Evolutionary conservation across 768 basidiomycete species (phyloP).

Genomic region (Suillus hirtellus): DNA sequence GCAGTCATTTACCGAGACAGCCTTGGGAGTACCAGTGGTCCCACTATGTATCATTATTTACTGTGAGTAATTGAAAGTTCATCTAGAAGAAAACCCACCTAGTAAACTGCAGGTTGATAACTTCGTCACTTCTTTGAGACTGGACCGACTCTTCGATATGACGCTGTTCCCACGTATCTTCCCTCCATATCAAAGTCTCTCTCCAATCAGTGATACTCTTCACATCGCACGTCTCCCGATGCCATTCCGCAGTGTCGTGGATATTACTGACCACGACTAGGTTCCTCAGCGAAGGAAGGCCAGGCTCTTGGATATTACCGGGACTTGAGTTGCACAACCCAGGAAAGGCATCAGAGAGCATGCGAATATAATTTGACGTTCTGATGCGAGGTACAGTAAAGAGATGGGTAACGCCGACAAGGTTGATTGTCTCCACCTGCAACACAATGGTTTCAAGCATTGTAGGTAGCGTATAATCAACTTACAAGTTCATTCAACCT

Average conservation of each 20-base stretch:
- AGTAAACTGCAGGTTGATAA: constrained; percentile 85
- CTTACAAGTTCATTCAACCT: constrained; percentile 67
- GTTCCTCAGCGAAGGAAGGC: constrained; percentile 61
- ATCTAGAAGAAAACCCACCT: constrained; percentile 46
- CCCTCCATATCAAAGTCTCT: constrained; percentile 70
- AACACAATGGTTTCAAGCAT: constrained; percentile 9
- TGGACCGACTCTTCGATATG: constrained; percentile 43
- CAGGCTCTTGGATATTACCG: constrained; percentile 57
- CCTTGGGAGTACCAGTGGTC: constrained; percentile 81
- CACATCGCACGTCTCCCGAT: constrained; percentile 40
- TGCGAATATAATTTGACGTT: constrained; percentile 59
- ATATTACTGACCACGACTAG: constrained; percentile 69
- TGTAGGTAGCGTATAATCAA: constrained; percentile 8
- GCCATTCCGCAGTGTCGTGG: constrained; percentile 39
- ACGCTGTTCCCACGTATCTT: constrained; percentile 45
- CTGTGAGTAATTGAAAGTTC: constrained; percentile 1
- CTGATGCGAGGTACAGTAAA: constrained; percentile 73
- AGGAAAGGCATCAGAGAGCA: constrained; percentile 59
- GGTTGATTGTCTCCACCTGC: constrained; percentile 61
- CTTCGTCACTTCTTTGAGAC: constrained; percentile 58
- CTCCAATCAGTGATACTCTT: constrained; percentile 67
- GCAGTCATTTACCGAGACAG: constrained; percentile 62
- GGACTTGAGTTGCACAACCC: constrained; percentile 49
- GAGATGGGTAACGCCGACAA: constrained; percentile 67
- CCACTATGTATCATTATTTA: constrained; percentile 46